Base-by-base conservation (phyloP, 768 basidiomycete genomes). In the Mycena pura region DNA sequence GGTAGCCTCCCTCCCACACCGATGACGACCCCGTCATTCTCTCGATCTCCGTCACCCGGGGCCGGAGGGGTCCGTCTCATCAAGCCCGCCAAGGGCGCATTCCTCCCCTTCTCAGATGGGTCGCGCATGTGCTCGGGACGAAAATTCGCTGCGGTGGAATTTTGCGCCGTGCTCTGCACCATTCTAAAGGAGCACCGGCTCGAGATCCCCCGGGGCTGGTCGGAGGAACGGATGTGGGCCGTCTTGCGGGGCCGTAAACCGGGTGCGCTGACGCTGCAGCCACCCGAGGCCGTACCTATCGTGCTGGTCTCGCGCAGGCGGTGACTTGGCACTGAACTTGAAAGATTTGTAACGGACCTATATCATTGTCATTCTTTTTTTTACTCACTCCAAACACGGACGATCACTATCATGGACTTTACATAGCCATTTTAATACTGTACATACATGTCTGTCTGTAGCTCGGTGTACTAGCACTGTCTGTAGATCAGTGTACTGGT, bases 101-200 rank as follows among this genome's bases (percentile, higher is more conserved):
- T 63, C 41, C 29, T 63, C 4, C 62, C 62, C 48, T 63, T 63
- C 43, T 63, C 62, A 3, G 62, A 63, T 19, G 62, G 62, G 27
- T 50, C 62, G 13, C 62, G 62, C 40, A 40, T 40, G n/a, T 63
- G 62, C 56, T 63, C 62, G 8, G 62, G 62, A 10, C 41, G 44
- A 17, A 63, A 63, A 40, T 63, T 63, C 17, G 62, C 62, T 22
- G 32, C 28, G 5, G 62, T 63, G 19, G 62, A 63, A 40, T 63
- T 63, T 36, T 39, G 43, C 10, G 49, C 21, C 3, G 62, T 63
- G 5, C 3, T 63, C 6, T 63, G 14, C 28, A 63, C 62, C 1
- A 40, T 63, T 8, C 44, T 63, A 21, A 24, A 32, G n/a, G 13
- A 45, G 1, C 56, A 59, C 19, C 46, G 62, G 6, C 29, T 63